Base-by-base conservation (phyloP, 2,329 filamentous ascomycete species). In the Biscogniauxia sp. region DNA sequence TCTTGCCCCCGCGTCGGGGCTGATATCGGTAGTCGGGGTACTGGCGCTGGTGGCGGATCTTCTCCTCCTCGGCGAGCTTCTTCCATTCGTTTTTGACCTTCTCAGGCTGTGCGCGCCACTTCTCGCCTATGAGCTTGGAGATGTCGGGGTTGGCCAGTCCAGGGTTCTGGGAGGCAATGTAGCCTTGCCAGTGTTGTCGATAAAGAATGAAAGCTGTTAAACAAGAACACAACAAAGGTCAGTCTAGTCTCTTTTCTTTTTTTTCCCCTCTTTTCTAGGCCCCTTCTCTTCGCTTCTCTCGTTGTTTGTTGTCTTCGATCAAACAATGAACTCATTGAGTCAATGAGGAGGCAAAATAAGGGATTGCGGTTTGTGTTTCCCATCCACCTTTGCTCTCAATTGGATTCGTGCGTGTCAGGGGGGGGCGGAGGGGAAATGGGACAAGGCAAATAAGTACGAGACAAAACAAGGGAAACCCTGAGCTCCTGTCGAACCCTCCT, bases 21-120 rank as follows among this genome's bases (percentile, higher is more conserved):
- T 97, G 92, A 73, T 98, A 99, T 64, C 93, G 88, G 77, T 99
- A 99, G 66, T 92, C 90, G 2, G 95, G 95, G 74, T 97, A 97
- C 77, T 93, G 91, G 65, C 88, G 88, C 71, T 92, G 89, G 75
- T 99, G 95, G 19, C 91, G 89, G 63, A 87, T 81, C 80, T 98
- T 98, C 75, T 98, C 95, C 77, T 97, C 91, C 78, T 96, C 92
- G 62, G 95, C 95, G 59, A 96, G 84, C 62, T 84, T 83, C 75
- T 95, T 96, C 95, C 95, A 99, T 74, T 88, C 84, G 65, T 88
- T 85, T 77, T 96, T 96, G 60, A 88, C 83, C 57, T 90, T 86
- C 23, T 89, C 83, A 3, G 87, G 78, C 71, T 96, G 88, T 59
- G 87, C 84, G 70, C 89, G 88, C 95, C 95, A 99, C 84, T 93